Conservation (phyloP, 2,329 filamentous ascomycete genomes). For the Fusarium sp. region DNA sequence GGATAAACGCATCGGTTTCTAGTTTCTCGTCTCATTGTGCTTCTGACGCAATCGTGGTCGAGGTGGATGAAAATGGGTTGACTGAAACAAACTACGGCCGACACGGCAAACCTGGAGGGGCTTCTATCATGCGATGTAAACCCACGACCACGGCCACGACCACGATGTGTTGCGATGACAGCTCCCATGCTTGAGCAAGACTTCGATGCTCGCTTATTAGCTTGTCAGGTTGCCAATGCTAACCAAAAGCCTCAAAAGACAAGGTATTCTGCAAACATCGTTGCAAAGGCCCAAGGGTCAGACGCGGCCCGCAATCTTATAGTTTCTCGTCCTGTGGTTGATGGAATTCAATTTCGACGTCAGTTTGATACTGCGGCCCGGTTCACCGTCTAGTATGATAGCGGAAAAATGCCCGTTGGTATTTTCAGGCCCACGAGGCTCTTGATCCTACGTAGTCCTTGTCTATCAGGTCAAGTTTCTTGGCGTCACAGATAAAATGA, state of each 20-base stretch:
- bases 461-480: constrained; percentile 29
- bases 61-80: constrained; percentile 28
- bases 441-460: constrained; percentile 15
- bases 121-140: constrained; percentile 19
- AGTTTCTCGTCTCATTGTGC: constrained; percentile 16
- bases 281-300: constrained; percentile 29
- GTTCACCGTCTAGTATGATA: constrained; percentile 17
- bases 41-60: constrained; percentile 26
- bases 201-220: constrained; percentile 14
- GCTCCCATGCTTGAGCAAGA: constrained; percentile 8
- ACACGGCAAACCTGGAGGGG: constrained; percentile 14
- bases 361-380: constrained; percentile 26
- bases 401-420: constrained; percentile 27
- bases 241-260: constrained; percentile 6
- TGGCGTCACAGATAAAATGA: constrained; percentile 45
- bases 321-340: constrained; percentile 43
- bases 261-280: constrained; percentile 32
- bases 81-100: constrained; percentile 32
- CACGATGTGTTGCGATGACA: not conserved
- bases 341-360: constrained; percentile 43
- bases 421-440: constrained; percentile 10
- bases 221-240: constrained; percentile 23
- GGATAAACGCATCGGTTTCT: constrained; percentile 9
- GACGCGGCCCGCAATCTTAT: constrained; percentile 37
- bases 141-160: constrained; percentile 12